Base-by-base conservation (phyloP, 352 stramenopile species). In the Pythium rishiriense region DNA sequence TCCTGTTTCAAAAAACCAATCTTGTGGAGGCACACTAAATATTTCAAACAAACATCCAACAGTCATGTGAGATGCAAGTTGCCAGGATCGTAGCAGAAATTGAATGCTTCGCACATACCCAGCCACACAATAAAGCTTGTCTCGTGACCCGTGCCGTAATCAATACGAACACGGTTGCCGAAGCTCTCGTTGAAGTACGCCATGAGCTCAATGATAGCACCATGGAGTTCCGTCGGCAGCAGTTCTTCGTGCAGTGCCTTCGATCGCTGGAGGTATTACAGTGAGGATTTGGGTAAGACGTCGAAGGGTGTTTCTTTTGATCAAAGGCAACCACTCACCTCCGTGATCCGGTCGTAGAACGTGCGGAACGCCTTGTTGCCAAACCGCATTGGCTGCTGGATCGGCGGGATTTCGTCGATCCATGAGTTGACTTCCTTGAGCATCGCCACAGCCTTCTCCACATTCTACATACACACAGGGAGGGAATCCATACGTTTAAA, bases 101-200 rank as follows among this genome's bases (percentile, higher is more conserved):
- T 26, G 3, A 25, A 21, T 9, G 24, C 7, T 25, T 28, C 9
- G 12, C 22, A 41, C 53, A 19, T 46, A 96, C 85, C 84, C 54
- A 97, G 83, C 76, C 98, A 98, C 4, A 99, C 83, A 43, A 98
- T 79, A 72, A 99, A 99, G 58, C 87, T 98, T 11, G 87, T 98
- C 76, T 99, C 98, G 72, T 99, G 98, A 35, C 97, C 98, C 12
- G 97, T 99, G 47, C 97, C 97, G 78, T 99, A 99, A 81, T 99
- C 98, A 53, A 99, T 97, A 47, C 97, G 85, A 50, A 94, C 91
- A 35, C 87, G 83, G 85, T 99, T 98, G 28, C 97, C 98, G 77
- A 99, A 99, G 1, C 88, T 94, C 70, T 97, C 91, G 68, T 95
- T 84, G 25, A 99, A 77, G 76, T 99, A 99, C 19, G 90, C 81